Evolutionary conservation across 1,139 yeast species (phyloP).

Genomic region (Taphrina sp.): DNA sequence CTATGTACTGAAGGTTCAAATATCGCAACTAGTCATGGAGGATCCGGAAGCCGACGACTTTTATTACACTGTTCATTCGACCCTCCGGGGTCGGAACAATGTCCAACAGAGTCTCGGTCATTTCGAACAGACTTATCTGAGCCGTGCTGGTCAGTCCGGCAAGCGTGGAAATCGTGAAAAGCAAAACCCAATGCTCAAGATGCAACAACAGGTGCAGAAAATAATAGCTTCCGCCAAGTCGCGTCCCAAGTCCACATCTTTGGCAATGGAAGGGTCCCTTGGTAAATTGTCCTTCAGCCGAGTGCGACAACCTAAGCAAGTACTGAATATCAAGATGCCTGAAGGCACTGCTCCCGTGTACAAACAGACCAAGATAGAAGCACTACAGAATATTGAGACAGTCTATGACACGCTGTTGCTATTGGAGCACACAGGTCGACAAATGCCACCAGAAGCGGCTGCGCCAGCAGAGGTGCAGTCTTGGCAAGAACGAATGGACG

Average conservation of each 20-base stretch:
- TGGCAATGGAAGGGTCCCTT: conserved; percentile 81
- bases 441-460: conserved; percentile 50
- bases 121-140: conserved; percentile 92
- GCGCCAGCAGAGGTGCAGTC: conserved; percentile 33
- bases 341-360: conserved; percentile 42
- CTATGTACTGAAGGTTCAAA: conserved; percentile 87
- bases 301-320: conserved; percentile 87
- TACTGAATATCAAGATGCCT: conserved; percentile 58
- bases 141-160: conserved; percentile 85
- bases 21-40: conserved; percentile 92
- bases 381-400: conserved; percentile 58
- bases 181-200: conserved; percentile 90
- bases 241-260: conserved; percentile 70
- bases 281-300: conserved; percentile 82
- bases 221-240: conserved; percentile 95
- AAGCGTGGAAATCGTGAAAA: conserved; percentile 81
- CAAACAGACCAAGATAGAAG: conserved; percentile 43
- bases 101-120: conserved; percentile 51
- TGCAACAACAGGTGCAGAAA: conserved; percentile 97
- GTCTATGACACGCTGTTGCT: conserved; percentile 75
- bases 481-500: conserved; percentile 44
- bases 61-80: conserved; percentile 89
- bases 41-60: conserved; percentile 98
- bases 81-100: conserved; percentile 56
- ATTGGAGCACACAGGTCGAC: conserved; percentile 80